Conservation (phyloP, 352 stramenopile genomes). For the Phytophthora nicotianae region DNA sequence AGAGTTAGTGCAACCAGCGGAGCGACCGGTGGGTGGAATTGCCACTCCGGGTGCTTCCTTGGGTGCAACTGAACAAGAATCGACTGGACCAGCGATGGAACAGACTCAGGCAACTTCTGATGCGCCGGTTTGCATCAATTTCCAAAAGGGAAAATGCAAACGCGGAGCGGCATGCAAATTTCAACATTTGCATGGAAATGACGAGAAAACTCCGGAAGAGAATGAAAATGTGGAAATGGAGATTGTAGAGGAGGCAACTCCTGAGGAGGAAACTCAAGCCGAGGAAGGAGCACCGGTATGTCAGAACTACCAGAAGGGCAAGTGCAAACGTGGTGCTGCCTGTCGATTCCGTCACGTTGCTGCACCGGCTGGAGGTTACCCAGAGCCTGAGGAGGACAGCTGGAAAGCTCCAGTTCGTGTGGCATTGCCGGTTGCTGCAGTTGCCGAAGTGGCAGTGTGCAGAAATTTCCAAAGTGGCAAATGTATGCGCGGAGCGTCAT, state of each 20-base stretch:
- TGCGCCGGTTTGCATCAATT: conserved; percentile 73
- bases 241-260: conserved; percentile 8
- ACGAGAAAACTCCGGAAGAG: conserved; percentile 6
- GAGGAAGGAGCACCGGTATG: conserved; percentile 59
- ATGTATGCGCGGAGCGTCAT: conserved; percentile 57
- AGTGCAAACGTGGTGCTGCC: conserved; percentile 64
- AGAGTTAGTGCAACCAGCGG: conserved; percentile 45
- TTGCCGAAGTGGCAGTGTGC: conserved; percentile 55
- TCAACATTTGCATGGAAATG: conserved; percentile 45
- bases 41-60: conserved; percentile 31
- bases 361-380: conserved; percentile 13
- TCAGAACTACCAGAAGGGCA: conserved; percentile 71
- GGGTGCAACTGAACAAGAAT: conserved; percentile 12
- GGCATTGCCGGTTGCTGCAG: conserved; percentile 38
- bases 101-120: conserved; percentile 44
- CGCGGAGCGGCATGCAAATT: conserved; percentile 62
- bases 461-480: conserved; percentile 53
- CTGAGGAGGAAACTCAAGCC: conserved; percentile 40
- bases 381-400: conserved; percentile 21
- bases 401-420: conserved; percentile 44
- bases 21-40: conserved; percentile 35
- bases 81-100: not conserved
- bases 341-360: conserved; percentile 69
- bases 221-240: conserved; percentile 11
- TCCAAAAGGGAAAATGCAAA: conserved; percentile 79